Evolutionary conservation across 1,284 basidiomycete species (phyloP).

Genomic region (Erythrobasidium hasegawianum): DNA sequence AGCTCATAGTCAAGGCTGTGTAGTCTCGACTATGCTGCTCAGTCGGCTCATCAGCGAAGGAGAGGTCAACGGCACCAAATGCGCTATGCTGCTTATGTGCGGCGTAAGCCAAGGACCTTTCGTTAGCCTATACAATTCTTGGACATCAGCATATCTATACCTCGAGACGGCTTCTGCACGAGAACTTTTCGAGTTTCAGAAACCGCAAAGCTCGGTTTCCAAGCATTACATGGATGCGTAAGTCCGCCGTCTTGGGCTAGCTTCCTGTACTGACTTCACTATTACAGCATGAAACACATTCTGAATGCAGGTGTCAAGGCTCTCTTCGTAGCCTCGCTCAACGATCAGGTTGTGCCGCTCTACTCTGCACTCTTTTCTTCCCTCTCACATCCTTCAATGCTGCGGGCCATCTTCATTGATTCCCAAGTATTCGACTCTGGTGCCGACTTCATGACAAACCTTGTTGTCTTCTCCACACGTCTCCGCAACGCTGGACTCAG

Average conservation of each 20-base stretch:
- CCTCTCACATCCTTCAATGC: slow-evolving; percentile 79
- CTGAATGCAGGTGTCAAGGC: slow-evolving; percentile 73
- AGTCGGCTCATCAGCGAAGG: slow-evolving; percentile 74
- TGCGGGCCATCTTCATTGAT: slow-evolving; percentile 91
- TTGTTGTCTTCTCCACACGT: slow-evolving; percentile 74
- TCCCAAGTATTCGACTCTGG: slow-evolving; percentile 62
- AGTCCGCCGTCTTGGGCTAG: slow-evolving; percentile 33
- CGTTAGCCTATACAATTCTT: slow-evolving; percentile 74
- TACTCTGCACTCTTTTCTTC: slow-evolving; percentile 89
- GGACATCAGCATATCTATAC: slow-evolving; percentile 83
- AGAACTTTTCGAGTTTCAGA: slow-evolving; percentile 95
- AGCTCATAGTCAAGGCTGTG: slow-evolving; percentile 87
- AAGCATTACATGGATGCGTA: slow-evolving; percentile 43
- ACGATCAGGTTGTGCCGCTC: slow-evolving; percentile 89
- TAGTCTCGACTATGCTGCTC: slow-evolving; percentile 86
- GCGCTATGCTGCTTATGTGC: slow-evolving; percentile 35
- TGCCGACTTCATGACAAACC: slow-evolving; percentile 44
- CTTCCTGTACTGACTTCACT: neutral
- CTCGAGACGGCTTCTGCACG: slow-evolving; percentile 86
- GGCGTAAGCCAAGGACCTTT: slow-evolving; percentile 50
- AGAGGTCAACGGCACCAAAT: slow-evolving; percentile 22
- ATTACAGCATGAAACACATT: slow-evolving; percentile 28
- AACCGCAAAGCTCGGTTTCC: slow-evolving; percentile 42
- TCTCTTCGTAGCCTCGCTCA: slow-evolving; percentile 81
- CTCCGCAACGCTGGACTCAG: slow-evolving; percentile 85